phyloP scores from a whole-genome alignment of 2,329 filamentous ascomycete species.

The Pleurostoma richardsiae region DNA sequence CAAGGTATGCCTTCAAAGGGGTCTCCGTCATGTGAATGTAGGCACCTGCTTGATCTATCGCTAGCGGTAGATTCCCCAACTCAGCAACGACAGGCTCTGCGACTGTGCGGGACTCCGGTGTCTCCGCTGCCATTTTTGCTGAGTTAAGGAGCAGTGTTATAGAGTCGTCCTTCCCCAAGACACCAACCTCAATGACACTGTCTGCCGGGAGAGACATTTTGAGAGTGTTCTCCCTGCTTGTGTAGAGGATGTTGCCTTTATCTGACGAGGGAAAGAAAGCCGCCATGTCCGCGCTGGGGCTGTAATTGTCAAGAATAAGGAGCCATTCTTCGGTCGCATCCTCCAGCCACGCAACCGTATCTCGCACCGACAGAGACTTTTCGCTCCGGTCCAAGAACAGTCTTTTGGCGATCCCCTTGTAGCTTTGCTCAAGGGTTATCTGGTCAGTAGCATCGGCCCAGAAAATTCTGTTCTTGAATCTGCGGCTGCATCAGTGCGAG shows the following conservation, averaged over 20 bases:
- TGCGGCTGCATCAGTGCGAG: no score
- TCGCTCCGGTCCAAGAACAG: slow-evolving; percentile 1
- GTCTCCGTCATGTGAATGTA: slow-evolving; percentile 6
- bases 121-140: background rate
- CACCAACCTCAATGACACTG: slow-evolving; percentile 5
- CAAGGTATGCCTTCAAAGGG: slow-evolving; percentile 10
- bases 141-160: slow-evolving; percentile 10
- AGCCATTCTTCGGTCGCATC: slow-evolving; percentile 17
- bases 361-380: background rate
- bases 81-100: slow-evolving; percentile 10
- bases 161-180: slow-evolving; percentile 9
- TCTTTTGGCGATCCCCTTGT: slow-evolving; percentile 8
- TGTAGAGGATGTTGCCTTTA: slow-evolving; percentile 22
- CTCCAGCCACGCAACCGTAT: slow-evolving; percentile 13
- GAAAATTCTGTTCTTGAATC: background rate
- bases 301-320: slow-evolving; percentile 22
- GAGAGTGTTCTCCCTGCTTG: slow-evolving; percentile 10
- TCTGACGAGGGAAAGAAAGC: slow-evolving; percentile 10
- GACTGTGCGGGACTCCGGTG: background rate
- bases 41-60: slow-evolving; percentile 19
- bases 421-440: slow-evolving; percentile 16
- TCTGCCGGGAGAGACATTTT: slow-evolving; percentile 1
- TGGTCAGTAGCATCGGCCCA: slow-evolving; percentile 19
- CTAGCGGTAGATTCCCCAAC: slow-evolving; percentile 19
- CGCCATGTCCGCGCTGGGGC: slow-evolving; percentile 5